Evolutionary conservation across 352 stramenopile genomes (phyloP), one percentile per base, ranked within the genome.

Genomic region (Pythium brassicae): DNA sequence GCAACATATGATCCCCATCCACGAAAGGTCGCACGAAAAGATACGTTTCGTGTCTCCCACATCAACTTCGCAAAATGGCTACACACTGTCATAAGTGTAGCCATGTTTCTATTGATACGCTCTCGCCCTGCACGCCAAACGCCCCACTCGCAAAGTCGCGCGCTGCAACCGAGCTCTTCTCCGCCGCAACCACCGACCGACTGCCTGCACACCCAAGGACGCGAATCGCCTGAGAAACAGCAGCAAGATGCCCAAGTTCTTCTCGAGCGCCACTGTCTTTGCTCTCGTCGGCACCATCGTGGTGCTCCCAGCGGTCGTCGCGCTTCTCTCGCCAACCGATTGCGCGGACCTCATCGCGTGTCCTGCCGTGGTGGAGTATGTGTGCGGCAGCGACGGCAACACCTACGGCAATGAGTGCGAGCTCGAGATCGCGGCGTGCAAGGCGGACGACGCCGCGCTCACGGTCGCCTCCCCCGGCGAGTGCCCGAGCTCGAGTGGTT

Each of bases 371-470:
- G 53, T 52, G 17, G 19, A 46, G 3, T 52, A 53, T 14, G 61
- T 72, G 7, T 72, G 61, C 19, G 65, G 65, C 34, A 63, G 51
- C 4, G 47, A 72, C 26, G 50, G 49, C 20, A 20, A 46, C 23
- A 66, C 64, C 23, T 71, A 72, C 61, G 19, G 19, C 46, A 72
- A 59, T 50, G 48, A 48, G 40, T 71, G 60, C 34, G 19, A 44
- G 8, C 47, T 71, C 19, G 23, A 57, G 22, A n/a, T 42, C 8
- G 54, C 20, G 23, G 29, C 48, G 25, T 71, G 63, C 51, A 50
- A 52, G 53, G 44, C 59, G 45, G 26, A 15, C 22, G 20, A 55
- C 19, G 14, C 52, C 22, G 50, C 5, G 20, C 45, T 60, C 22
- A 15, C 35, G 20, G 43, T 54, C 15, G 26, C 26, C 15, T 9